Percentiles rank a stretch among this genome's conserved stretches.
These are phyloP conservation scores for Mycena citricolor DNA, from an alignment of 1,284 basidiomycete species.

Conservation along the genomic window DNA sequence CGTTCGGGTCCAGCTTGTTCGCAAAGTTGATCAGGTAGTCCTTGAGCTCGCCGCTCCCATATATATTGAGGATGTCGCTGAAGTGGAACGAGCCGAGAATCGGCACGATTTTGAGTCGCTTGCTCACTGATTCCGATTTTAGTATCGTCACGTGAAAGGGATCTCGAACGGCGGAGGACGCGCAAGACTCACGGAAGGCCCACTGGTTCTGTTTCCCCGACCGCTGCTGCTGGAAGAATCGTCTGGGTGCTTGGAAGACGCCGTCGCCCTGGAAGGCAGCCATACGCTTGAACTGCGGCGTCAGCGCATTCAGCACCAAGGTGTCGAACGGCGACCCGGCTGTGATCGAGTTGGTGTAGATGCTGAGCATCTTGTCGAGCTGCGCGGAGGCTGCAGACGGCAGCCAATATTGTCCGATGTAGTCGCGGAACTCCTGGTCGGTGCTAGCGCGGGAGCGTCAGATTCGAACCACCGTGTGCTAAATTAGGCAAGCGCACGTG, in stretches of 20 bases:
- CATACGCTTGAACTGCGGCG: conserved; percentile 23
- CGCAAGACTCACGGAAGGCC: conserved; percentile 16
- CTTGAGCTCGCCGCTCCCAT: conserved; percentile 31
- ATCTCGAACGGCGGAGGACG: not conserved
- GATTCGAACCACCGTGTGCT: too few relatives aligned
- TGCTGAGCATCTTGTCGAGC: not conserved
- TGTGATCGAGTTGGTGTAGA: conserved; percentile 12
- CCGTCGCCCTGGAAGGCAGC: conserved; percentile 23
- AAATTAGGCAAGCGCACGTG: conserved; percentile 12
- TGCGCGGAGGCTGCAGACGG: conserved; percentile 9
- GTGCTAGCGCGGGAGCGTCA: conserved; percentile 5
- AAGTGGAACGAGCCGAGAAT: conserved; percentile 30
- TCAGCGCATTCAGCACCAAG: conserved; percentile 15
- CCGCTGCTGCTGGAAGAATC: conserved; percentile 18
- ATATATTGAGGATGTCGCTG: conserved; percentile 33
- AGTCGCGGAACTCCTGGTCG: conserved; percentile 16
- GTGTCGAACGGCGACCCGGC: conserved; percentile 22
- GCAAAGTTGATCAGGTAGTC: conserved; percentile 30
- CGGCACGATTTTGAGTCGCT: conserved; percentile 25
- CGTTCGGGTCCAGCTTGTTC: conserved; percentile 35
- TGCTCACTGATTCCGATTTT: conserved; percentile 24
- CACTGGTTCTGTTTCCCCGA: conserved; percentile 23
- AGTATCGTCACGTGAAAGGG: too few relatives aligned
- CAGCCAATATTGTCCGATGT: conserved; percentile 10
- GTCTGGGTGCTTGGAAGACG: conserved; percentile 22